These are phyloP conservation scores for Naematelia encephala DNA, from an alignment of 768 basidiomycete genomes.

Conservation along the genomic window DNA sequence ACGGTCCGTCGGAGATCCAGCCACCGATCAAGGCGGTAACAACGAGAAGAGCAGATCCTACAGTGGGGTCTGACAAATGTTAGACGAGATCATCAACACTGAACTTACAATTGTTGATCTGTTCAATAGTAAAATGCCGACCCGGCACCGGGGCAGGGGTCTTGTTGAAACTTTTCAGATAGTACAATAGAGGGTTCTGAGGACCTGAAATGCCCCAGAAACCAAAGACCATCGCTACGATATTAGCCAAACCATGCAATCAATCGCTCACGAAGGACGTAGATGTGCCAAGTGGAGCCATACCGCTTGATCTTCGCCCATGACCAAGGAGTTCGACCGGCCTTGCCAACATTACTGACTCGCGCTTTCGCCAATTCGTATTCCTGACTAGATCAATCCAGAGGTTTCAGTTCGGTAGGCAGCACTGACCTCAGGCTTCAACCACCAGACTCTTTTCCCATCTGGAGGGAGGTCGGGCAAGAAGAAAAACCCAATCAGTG, in stretches of 20 bases:
- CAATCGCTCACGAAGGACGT: conserved; percentile 15
- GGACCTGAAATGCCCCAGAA: neutral
- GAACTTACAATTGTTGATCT: neutral
- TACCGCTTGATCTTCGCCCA: conserved; percentile 15
- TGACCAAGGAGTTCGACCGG: conserved; percentile 22
- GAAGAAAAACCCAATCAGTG: conserved; percentile 16
- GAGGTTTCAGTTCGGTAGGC: conserved; percentile 15
- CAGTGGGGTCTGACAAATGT: neutral
- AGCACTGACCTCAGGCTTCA: conserved; percentile 17
- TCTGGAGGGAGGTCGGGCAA: conserved; percentile 28
- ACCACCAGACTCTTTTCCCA: conserved; percentile 22
- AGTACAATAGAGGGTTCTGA: neutral
- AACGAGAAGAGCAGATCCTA: neutral
- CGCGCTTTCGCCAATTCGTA: conserved; percentile 14
- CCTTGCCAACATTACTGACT: conserved; percentile 8
- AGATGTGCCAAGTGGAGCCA: conserved; percentile 33
- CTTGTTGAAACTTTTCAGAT: neutral
- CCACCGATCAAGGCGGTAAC: conserved; percentile 4
- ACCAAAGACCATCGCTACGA: neutral
- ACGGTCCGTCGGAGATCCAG: conserved; percentile 2
- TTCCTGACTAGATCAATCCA: conserved; percentile 4
- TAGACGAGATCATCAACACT: neutral
- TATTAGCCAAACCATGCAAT: neutral
- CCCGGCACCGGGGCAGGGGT: neutral
- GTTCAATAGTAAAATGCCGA: neutral